phyloP scores from a whole-genome alignment of 2,329 filamentous ascomycete genomes.

The Aspergillus sp. region DNA sequence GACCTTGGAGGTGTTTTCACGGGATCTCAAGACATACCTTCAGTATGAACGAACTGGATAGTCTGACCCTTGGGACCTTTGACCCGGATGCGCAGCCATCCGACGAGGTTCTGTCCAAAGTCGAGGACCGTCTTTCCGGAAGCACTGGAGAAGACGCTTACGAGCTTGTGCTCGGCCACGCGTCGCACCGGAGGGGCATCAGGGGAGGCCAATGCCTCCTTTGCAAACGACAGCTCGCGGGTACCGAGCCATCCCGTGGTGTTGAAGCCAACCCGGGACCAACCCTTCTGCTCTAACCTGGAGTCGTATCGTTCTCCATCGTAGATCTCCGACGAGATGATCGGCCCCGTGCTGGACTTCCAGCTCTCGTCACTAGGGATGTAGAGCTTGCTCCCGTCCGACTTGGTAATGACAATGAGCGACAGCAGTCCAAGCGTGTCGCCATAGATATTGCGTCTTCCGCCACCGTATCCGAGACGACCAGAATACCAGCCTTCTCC shows the following conservation, averaged over 20 bases:
- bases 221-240: conserved; percentile 8
- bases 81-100: conserved; percentile 43
- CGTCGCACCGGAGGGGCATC: conserved; percentile 47
- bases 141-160: conserved; percentile 29
- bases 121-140: conserved; percentile 53
- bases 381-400: conserved; percentile 7
- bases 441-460: conserved; percentile 18
- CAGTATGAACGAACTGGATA: conserved; percentile 27
- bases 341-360: conserved; percentile 10
- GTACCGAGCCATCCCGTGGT: conserved; percentile 12
- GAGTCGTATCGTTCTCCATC: conserved; percentile 53
- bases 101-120: conserved; percentile 60
- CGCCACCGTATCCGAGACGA: conserved; percentile 25
- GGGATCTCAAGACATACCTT: conserved; percentile 31
- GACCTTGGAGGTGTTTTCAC: background rate
- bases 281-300: conserved; percentile 29
- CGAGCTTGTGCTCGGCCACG: conserved; percentile 28
- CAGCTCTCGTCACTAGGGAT: conserved; percentile 12
- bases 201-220: conserved; percentile 33
- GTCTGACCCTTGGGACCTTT: conserved; percentile 15
- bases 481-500: conserved; percentile 51
- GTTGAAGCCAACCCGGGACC: conserved; percentile 28
- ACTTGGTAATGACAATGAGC: conserved; percentile 6
- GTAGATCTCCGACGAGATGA: conserved; percentile 44
- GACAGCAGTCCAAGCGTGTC: conserved; percentile 12